These are phyloP conservation scores for Mycocentrospora acerina DNA, from an alignment of 2,329 filamentous ascomycete species.

Conservation along the genomic window DNA sequence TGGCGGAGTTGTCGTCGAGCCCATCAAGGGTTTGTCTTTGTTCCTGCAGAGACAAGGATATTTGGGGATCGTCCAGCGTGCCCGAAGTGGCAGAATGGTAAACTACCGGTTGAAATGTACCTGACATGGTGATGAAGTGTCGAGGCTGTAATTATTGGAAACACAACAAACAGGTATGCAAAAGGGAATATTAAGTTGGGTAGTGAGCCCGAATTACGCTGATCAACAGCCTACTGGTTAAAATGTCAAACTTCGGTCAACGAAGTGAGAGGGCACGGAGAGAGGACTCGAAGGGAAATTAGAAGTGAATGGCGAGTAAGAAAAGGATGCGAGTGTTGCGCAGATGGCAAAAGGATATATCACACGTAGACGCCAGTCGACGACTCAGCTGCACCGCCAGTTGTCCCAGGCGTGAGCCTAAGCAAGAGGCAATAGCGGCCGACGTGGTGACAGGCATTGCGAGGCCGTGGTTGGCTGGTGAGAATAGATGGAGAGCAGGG, in stretches of 20 bases:
- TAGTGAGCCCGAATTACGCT: conserved; percentile 37
- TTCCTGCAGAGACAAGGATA: conserved; percentile 55
- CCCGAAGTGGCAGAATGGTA: conserved; percentile 45
- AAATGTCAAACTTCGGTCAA: conserved; percentile 49
- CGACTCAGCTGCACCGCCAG: conserved; percentile 33
- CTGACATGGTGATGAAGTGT: conserved; percentile 49
- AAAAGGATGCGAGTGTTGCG: conserved; percentile 29
- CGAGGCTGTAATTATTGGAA: conserved; percentile 32
- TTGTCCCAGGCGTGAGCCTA: conserved; percentile 24
- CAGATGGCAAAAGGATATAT: conserved; percentile 37
- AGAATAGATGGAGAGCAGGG: conserved; percentile 15
- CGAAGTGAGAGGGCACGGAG: conserved; percentile 38
- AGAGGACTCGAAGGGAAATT: conserved; percentile 28
- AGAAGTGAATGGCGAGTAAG: conserved; percentile 40
- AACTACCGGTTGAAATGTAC: conserved; percentile 50
- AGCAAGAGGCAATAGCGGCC: conserved; percentile 37
- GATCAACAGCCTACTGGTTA: conserved; percentile 48
- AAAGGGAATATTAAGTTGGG: conserved; percentile 38
- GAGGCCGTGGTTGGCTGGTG: conserved; percentile 30
- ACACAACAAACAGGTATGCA: conserved; percentile 22
- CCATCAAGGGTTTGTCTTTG: conserved; percentile 61
- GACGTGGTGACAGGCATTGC: conserved; percentile 27
- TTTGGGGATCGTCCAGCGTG: conserved; percentile 26
- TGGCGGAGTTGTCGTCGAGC: conserved; percentile 52
- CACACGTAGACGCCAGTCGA: conserved; percentile 36